Base-by-base conservation (phyloP, 768 basidiomycete species). In the Leccinum imitatum region DNA sequence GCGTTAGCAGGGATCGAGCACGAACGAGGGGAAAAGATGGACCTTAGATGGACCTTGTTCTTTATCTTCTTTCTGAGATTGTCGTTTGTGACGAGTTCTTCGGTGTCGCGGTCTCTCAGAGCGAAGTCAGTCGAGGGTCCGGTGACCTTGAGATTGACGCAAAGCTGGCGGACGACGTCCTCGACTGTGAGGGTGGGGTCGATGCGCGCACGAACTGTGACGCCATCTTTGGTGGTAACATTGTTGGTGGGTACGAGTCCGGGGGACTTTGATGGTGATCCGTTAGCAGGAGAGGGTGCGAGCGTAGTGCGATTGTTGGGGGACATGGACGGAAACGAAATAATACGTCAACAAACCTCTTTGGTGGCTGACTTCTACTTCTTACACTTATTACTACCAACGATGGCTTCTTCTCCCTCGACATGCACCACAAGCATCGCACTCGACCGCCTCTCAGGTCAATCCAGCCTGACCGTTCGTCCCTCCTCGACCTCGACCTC, bases 51-150 rank as follows among this genome's bases (percentile, higher is more conserved):
- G 52, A 81, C 83, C 72, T 90, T 93, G 44, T 81, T 80, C 74
- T 83, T 89, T 64, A 95, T 91, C 77, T 89, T 90, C 76, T 83
- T 86, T 69, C 86, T 81, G 67, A 97, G 71, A 69, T 95, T 95
- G 63, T 93, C 91, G 67, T 90, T 89, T 27, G 92, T 95, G 17
- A 97, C 87, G 51, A 95, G 74, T 64, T 91, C 91, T 60, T 90
- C 90, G 15, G 80, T 84, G 65, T 92, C 90, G 25, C 74, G 74
- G 70, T 95, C 92, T 65, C 93, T 81, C 60, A 96, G 73, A 1
- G 92, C 89, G 69, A 84, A 94, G 63, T 89, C 76, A 1, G 82
- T 80, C 1, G 90, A 82, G 0, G 89, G 81, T 41, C 91, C 91
- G 59, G 84, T 84, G 59, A 93, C 85, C 73, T 89, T 87, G 64